Base-by-base conservation (phyloP, 495 filamentous ascomycete species). In the Extremus antarcticus region DNA sequence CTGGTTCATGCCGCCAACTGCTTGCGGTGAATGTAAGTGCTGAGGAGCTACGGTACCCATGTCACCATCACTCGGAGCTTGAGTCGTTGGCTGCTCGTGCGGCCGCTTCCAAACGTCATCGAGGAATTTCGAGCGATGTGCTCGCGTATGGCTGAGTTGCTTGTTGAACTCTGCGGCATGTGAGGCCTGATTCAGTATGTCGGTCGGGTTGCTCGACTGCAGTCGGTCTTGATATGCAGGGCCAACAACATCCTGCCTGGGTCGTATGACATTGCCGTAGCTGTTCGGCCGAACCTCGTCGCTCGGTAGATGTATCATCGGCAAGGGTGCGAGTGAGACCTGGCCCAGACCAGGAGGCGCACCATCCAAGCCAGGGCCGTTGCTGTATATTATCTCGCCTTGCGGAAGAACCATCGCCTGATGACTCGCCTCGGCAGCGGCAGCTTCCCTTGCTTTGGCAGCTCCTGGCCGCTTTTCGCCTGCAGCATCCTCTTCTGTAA, bases 401-500 rank as follows among this genome's bases (percentile, higher is more conserved):
- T 83, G 82, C 58, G 88, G 52, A 68, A 75, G 59, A 72, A 70
- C 40, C 75, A 83, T 60, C 79, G 73, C 41, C 55, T 72, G 47
- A 68, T 64, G 51, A 47, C 63, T 71, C 13, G 68, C 70, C 53
- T 78, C 77, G 21, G 72, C 83, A 24, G 82, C 83, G 29, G 85
- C 85, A 17, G 85, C 85, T 67, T 94, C 90, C 58, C 90, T 82
- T 53, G 84, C 83, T 71, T 92, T 96, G 45, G 88, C 80, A 40
- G 86, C 89, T 19, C 94, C 92, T 9, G 92, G 92, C 56, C 92
- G 80, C 72, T 99, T 99, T 68, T 99, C 92, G 9, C 92, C 94
- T 2, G 92, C 92, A 45, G 90, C 77, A 67, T 99, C 92, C 43
- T 94, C 91, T 66, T 99, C 92, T 0, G 92, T 99, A 64, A 99